Evolutionary conservation across 495 filamentous ascomycete genomes (phyloP), one percentile per base, ranked within the genome.

Genomic region (Aspergillus heteromorphus): DNA sequence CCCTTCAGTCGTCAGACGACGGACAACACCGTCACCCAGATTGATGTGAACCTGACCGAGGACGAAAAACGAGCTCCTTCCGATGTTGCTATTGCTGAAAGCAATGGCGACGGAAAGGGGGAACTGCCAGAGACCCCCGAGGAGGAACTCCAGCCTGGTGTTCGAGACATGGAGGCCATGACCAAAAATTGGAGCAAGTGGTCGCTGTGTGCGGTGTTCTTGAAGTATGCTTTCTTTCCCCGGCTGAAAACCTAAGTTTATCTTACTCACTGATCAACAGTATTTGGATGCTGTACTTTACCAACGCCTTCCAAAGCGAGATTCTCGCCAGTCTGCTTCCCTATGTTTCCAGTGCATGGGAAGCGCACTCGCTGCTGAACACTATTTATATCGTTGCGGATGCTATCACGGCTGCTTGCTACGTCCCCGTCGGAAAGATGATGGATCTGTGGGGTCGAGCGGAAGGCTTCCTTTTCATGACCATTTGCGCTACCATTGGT

Each of bases 381-480:
- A 56, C 64, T 4, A 66, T 69, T 13, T 54, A 59, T 7, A 59
- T 71, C 45, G 57, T 74, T 29, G 59, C 59, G n/a, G 57, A 59
- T 56, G 54, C 85, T 45, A 79, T 86, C 49, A 79, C 77, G 23
- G 86, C 84, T 51, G 71, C 86, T 17, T 66, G 74, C 40, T 84
- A 81, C 52, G 69, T 87, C 25, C 76, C 84, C 0, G 65, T 86
- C 14, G 84, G 83, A 41, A 87, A 87, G 65, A 68, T 87, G 45
- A 67, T 87, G 56, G 83, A 89, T 59, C 68, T 84, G 20, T 87
- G 80, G 75, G 85, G 83, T 51, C 62, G 81, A 64, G 52, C 79
- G 58, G 62, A 77, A 48, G 74, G 71, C 27, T 86, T 84, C 61
- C 73, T 64, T 8, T 25, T 79, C 45, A 70, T 72, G 68, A 60